Conservation (phyloP, 31 red algal genomes). For the Odonthalia washingtoniensis region DNA sequence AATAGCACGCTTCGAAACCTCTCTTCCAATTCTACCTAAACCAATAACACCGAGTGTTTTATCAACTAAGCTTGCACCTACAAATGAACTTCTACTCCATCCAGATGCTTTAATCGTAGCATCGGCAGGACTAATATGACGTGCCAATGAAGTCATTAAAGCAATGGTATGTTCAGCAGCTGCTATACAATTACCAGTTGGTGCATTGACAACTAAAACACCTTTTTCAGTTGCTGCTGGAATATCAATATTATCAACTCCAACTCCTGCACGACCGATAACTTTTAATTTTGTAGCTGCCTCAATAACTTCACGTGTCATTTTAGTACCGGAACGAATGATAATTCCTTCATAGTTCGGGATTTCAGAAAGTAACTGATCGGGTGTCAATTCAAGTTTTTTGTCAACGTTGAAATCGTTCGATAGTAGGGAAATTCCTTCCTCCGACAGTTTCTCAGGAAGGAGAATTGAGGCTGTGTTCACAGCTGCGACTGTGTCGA, state of each 20-base stretch:
- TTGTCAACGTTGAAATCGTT: constrained; percentile 64
- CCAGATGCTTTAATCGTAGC: constrained; percentile 81
- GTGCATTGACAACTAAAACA: constrained; percentile 97
- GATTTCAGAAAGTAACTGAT: constrained; percentile 75
- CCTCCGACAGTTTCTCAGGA: constrained; percentile 94
- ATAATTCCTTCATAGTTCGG: constrained; percentile 93
- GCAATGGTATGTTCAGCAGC: constrained; percentile 97
- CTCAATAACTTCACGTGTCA: constrained; percentile 90
- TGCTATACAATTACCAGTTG: constrained; percentile 97
- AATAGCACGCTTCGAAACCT: constrained; percentile 80
- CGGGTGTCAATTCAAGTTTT: constrained; percentile 88
- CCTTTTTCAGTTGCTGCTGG: constrained; percentile 92
- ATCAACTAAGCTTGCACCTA: constrained; percentile 89
- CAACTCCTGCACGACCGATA: constrained; percentile 98
- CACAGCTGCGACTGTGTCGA: background rate
- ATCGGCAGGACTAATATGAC: constrained; percentile 77
- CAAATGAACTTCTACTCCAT: constrained; percentile 84
- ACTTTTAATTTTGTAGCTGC: constrained; percentile 84
- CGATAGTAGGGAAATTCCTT: constrained; percentile 66
- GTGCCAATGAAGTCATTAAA: constrained; percentile 70
- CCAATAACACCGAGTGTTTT: constrained; percentile 95
- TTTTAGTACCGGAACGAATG: constrained; percentile 92
- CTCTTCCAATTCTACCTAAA: constrained; percentile 92
- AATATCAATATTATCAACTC: constrained; percentile 99
- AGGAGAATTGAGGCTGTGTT: constrained; percentile 71